These are phyloP conservation scores for Naumovozyma baii DNA, from an alignment of 805 yeast species.

Conservation along the genomic window DNA sequence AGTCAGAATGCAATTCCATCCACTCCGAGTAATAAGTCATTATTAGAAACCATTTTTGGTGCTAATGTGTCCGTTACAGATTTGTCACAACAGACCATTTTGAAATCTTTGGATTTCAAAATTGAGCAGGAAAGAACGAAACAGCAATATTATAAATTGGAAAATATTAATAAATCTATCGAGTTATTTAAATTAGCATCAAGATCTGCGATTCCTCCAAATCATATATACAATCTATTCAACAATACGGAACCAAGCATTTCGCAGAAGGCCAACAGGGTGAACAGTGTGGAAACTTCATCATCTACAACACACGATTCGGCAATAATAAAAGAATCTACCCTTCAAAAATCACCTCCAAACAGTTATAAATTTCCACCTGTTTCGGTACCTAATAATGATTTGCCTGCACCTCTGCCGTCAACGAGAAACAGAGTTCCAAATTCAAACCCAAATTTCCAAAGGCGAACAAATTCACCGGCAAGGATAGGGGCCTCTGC, in stretches of 20 bases:
- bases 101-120: slow-evolving; percentile 48
- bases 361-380: slow-evolving; percentile 19
- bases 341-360: slow-evolving; percentile 7
- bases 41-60: slow-evolving; percentile 38
- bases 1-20: not conserved
- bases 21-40: too few relatives aligned
- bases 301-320: not conserved
- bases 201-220: slow-evolving; percentile 52
- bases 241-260: slow-evolving; percentile 1
- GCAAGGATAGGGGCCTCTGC: slow-evolving; percentile 68
- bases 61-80: slow-evolving; percentile 44
- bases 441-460: slow-evolving; percentile 3
- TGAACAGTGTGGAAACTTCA: not conserved
- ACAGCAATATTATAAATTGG: slow-evolving; percentile 66
- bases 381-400: slow-evolving; percentile 1
- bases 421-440: slow-evolving; percentile 7
- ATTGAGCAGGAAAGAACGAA: slow-evolving; percentile 73
- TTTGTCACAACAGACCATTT: slow-evolving; percentile 46
- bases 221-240: slow-evolving; percentile 53
- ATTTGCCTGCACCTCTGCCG: not conserved
- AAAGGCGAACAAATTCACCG: slow-evolving; percentile 47
- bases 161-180: slow-evolving; percentile 48
- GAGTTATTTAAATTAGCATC: slow-evolving; percentile 55
- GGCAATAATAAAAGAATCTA: slow-evolving; percentile 1
- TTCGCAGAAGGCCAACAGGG: not conserved